Evolutionary conservation across 768 basidiomycete genomes (phyloP).

Genomic region (Nidularia pulvinata): DNA sequence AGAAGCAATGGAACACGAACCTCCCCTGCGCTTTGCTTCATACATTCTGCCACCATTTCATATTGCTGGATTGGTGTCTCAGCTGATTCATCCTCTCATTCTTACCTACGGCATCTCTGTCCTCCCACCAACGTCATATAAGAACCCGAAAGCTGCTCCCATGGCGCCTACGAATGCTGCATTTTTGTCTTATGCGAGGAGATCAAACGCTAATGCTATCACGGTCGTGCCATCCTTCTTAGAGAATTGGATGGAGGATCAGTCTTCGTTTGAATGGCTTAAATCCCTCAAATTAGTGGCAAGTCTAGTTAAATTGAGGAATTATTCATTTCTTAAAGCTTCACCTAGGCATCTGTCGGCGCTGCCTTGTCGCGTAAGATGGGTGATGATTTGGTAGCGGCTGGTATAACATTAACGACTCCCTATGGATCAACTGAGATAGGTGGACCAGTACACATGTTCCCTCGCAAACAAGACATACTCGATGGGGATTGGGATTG

Average conservation of each 20-base stretch:
- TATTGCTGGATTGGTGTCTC: too few species aligned
- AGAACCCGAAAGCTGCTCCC: conserved; percentile 16
- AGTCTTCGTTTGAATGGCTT: conserved; percentile 17
- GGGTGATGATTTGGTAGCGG: conserved; percentile 18
- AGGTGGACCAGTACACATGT: conserved; percentile 4
- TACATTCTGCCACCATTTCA: too few species aligned
- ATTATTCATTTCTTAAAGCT: too few species aligned
- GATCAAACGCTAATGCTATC: conserved; percentile 10
- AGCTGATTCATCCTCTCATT: too few species aligned
- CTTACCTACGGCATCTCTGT: conserved; percentile 6
- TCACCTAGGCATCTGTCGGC: conserved; percentile 10
- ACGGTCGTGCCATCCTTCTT: conserved; percentile 19
- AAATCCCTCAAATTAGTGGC: conserved; percentile 18
- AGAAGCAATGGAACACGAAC: too few species aligned
- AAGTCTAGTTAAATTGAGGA: background rate
- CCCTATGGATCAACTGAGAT: conserved; percentile 25
- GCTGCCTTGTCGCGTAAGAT: conserved; percentile 23
- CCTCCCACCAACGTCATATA: conserved; percentile 14
- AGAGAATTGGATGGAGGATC: conserved; percentile 11
- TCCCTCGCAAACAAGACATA: conserved; percentile 8
- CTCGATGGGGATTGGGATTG: conserved; percentile 21
- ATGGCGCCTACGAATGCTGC: conserved; percentile 23
- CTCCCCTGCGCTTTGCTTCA: too few species aligned
- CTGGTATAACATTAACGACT: conserved; percentile 18
- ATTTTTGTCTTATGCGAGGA: conserved; percentile 22